These are phyloP conservation scores for Erodium texanum DNA, from an alignment of 441 rosid species.

Conservation along the genomic window DNA sequence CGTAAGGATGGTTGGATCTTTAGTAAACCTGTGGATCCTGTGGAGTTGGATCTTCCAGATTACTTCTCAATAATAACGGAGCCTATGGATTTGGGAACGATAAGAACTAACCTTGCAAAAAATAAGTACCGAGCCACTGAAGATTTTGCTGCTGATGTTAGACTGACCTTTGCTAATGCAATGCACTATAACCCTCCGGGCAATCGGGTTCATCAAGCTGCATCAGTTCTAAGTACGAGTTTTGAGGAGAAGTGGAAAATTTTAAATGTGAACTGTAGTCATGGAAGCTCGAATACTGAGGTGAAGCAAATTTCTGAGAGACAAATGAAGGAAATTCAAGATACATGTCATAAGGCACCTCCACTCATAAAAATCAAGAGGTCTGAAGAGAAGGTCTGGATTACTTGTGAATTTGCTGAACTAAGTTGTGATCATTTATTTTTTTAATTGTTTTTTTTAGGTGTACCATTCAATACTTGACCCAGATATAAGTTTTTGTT, in stretches of 20 bases:
- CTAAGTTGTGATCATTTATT: neutral
- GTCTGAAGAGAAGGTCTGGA: conserved; percentile 19
- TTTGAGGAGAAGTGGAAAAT: conserved; percentile 65
- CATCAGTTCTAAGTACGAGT: conserved; percentile 28
- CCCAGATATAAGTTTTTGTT: too few species aligned
- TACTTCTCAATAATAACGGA: conserved; percentile 40
- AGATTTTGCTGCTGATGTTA: conserved; percentile 57
- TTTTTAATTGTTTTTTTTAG: too few species aligned
- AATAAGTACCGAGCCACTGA: conserved; percentile 28
- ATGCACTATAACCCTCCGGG: conserved; percentile 47
- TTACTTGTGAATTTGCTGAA: neutral
- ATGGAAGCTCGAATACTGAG: conserved; percentile 19
- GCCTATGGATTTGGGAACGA: conserved; percentile 67
- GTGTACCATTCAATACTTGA: neutral
- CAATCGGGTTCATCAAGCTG: conserved; percentile 36
- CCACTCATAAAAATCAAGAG: conserved; percentile 25
- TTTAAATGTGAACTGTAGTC: conserved; percentile 38
- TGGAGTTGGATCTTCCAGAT: conserved; percentile 43
- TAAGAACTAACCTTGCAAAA: conserved; percentile 36
- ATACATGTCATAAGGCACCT: conserved; percentile 27
- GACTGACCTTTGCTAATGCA: conserved; percentile 54
- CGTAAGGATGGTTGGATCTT: conserved; percentile 39
- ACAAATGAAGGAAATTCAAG: conserved; percentile 25
- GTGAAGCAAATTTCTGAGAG: conserved; percentile 16
- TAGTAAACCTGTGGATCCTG: conserved; percentile 50